phyloP scores from a whole-genome alignment of 768 basidiomycete species.

The Sarcodon sp. region DNA sequence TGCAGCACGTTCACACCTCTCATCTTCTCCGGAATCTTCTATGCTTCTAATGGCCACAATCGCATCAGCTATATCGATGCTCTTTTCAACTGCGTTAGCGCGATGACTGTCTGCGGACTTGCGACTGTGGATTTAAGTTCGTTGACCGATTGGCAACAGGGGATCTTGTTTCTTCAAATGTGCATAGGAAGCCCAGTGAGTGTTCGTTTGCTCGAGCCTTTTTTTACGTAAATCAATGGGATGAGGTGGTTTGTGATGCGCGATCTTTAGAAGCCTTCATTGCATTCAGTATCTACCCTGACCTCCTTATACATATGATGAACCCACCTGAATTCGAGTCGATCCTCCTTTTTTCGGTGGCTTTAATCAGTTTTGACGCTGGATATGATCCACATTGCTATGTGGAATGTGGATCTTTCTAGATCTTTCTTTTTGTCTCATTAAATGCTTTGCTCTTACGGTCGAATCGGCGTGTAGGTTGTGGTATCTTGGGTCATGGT shows the following conservation, averaged over 20 bases:
- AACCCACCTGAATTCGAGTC: no score
- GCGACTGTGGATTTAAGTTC: slow-evolving; percentile 56
- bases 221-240: background rate
- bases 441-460: no score
- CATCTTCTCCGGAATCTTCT: slow-evolving; percentile 69
- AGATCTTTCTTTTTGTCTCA: no score
- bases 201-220: slow-evolving; percentile 4
- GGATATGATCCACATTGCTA: no score
- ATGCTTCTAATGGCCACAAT: slow-evolving; percentile 65
- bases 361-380: no score
- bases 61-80: slow-evolving; percentile 67
- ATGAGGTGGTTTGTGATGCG: no score
- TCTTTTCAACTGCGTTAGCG: slow-evolving; percentile 65
- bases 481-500: slow-evolving; percentile 79
- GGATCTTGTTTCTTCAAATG: slow-evolving; percentile 67
- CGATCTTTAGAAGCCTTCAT: no score
- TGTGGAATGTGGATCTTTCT: no score
- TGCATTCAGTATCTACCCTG: no score
- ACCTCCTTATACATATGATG: no score
- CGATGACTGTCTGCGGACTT: slow-evolving; percentile 71
- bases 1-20: slow-evolving; percentile 66
- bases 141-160: slow-evolving; percentile 60
- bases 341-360: no score
- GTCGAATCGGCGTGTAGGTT: slow-evolving; percentile 30
- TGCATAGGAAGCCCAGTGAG: slow-evolving; percentile 61